Evolutionary conservation across 805 yeast genomes (phyloP).

Genomic region (Sugiyamaella floridensis): DNA sequence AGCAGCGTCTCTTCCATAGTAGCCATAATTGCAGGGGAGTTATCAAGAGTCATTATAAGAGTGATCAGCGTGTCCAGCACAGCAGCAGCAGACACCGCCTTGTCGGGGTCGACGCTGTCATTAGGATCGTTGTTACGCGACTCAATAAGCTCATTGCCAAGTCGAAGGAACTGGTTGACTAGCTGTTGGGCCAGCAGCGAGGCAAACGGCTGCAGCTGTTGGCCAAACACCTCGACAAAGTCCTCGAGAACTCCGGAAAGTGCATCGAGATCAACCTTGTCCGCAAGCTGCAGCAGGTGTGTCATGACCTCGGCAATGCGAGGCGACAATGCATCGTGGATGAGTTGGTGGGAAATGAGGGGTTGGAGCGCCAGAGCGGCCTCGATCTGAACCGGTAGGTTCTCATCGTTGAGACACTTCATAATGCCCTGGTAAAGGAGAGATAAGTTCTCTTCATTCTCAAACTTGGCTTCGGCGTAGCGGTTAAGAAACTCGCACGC

Average conservation of each 20-base stretch:
- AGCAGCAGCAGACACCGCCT: slow-evolving; percentile 76
- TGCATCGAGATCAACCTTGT: slow-evolving; percentile 79
- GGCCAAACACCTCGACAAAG: slow-evolving; percentile 81
- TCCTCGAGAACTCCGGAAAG: slow-evolving; percentile 91
- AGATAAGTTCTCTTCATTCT: slow-evolving; percentile 61
- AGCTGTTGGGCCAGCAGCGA: slow-evolving; percentile 49
- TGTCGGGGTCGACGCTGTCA: slow-evolving; percentile 37
- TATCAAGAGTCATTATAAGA: slow-evolving; percentile 74
- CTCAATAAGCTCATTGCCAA: slow-evolving; percentile 65
- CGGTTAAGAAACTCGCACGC: slow-evolving; percentile 45
- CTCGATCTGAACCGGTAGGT: slow-evolving; percentile 71
- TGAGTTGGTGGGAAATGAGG: slow-evolving; percentile 55
- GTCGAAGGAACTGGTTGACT: slow-evolving; percentile 63
- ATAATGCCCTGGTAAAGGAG: slow-evolving; percentile 37
- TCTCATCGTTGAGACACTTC: slow-evolving; percentile 40
- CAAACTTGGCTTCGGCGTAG: slow-evolving; percentile 55
- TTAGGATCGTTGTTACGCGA: slow-evolving; percentile 39
- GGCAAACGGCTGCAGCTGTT: slow-evolving; percentile 87
- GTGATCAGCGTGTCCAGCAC: slow-evolving; percentile 77
- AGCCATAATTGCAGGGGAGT: slow-evolving; percentile 58
- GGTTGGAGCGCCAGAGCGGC: slow-evolving; percentile 84
- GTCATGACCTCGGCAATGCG: slow-evolving; percentile 80
- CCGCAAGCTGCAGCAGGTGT: slow-evolving; percentile 62
- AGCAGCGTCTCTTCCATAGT: slow-evolving; percentile 59
- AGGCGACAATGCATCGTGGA: slow-evolving; percentile 58